Base-by-base conservation (phyloP, 2,329 filamentous ascomycete genomes). In the Venturia oleaginea region DNA sequence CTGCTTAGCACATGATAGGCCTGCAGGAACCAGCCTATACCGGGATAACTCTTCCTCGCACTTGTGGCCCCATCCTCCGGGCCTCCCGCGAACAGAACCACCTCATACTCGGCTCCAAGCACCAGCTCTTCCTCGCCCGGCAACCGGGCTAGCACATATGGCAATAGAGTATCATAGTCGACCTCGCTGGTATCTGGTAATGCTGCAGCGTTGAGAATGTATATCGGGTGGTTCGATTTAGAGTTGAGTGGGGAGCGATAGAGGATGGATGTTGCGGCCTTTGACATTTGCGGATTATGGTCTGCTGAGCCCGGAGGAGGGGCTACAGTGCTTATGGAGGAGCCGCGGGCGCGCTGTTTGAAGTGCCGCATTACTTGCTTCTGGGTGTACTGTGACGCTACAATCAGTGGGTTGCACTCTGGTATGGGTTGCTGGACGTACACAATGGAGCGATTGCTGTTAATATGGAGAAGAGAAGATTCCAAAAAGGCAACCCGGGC, bases 61-160 rank as follows among this genome's bases (percentile, higher is more conserved):
- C 66, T 71, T 11, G 77, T 78, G 17, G 73, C 75, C 59, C 75
- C 76, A 59, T 77, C 79, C 59, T 76, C 76, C 43, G 77, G 77
- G 11, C 80, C 81, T n/a, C 81, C 82, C 4, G 82, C 81, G 68
- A 84, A 84, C 72, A 84, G 83, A 64, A 84, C 74, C 57, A 84
- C 77, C 69, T 83, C 82, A 68, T 84, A 84, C 64, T 82, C 80
- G 24, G 77, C 78, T 1, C 81, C 81, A 59, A 76, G 76, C 37
- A 83, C 74, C 65, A 84, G 71, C 67, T 84, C 82, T 59, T 84
- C 81, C 67, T 84, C 81, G 27, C 79, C 79, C 2, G 82, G 82
- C 34, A 84, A 72, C 64, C 81, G 75, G 3, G 79, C 78, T 17
- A 84, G 75, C 7, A 84, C 81, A 66, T 84, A 84, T 3, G 81